Base-by-base conservation (phyloP, 257 asterid species). In the Petrea volubilis region DNA sequence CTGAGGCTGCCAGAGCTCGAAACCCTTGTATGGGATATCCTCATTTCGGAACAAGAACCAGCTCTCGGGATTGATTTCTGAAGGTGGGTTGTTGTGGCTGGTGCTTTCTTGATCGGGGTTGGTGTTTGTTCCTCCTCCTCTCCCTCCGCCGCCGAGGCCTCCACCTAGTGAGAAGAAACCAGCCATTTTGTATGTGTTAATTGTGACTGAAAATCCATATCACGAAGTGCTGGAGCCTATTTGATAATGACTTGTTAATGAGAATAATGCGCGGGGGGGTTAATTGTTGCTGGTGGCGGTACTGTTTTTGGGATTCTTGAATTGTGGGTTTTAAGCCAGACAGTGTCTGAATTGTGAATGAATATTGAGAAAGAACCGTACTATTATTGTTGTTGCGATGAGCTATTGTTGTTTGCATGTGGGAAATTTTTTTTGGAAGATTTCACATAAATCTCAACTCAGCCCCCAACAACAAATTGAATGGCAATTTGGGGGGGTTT, bases 91-190 rank as follows among this genome's bases (percentile, higher is more conserved):
- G 75, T 49, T 38, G 68, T 61, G 74, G 77, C 67, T 77, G 73
- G 12, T 77, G 73, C 61, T 80, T 4, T 72, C 79, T 31, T 79
- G 83, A 65, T 76, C 76, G 13, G 65, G 84, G 61, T 73, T 66
- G 67, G 23, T 81, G 66, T 18, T 60, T 10, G 52, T 51, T 12
- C 31, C 34, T 4, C 75, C 63, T n/a, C 51, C 62, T 2, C 67
- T 25, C 3, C 64, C 78, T 1, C 79, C 67, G 11, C 41, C 58
- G 0, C 69, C 71, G 0, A 59, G 60, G 11, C 79, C 92, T 6
- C 90, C 85, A 21, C 91, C 89, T 89, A 92, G 86, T 59, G 98
- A 92, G 83, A 90, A 92, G 63, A 92, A 92, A 52, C 87, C 91
- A 77, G 98, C 90, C 98, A 92, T 92, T 58, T 73, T 2, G 66